Conservation (phyloP, 169 alveolate genomes). For the Cryptosporidium xiaoi region DNA sequence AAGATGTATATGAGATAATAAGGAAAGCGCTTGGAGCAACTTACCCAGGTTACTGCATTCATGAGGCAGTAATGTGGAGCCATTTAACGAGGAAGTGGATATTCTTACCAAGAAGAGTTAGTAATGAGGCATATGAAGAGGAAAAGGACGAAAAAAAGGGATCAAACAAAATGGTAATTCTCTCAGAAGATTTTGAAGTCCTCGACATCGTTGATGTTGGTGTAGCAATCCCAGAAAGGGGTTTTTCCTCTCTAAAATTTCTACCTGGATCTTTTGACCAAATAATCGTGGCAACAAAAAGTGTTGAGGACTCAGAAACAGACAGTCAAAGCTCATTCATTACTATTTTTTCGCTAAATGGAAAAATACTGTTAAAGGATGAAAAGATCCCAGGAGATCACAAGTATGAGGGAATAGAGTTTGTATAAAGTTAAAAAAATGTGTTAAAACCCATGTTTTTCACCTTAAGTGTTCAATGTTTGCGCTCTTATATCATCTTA, state of each 20-base stretch:
- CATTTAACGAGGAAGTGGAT: conserved; percentile 73
- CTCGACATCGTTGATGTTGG: conserved; percentile 53
- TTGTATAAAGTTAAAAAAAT: conserved; percentile 5
- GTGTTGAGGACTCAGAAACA: conserved; percentile 34
- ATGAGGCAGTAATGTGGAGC: conserved; percentile 80
- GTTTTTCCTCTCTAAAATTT: conserved; percentile 76
- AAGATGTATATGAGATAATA: conserved; percentile 41
- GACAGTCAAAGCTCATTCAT: conserved; percentile 32
- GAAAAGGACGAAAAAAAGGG: conserved; percentile 72
- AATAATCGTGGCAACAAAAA: conserved; percentile 64
- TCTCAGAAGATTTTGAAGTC: conserved; percentile 38
- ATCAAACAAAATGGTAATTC: conserved; percentile 46
- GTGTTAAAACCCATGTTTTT: not conserved
- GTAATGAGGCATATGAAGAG: conserved; percentile 75
- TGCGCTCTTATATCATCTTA: not conserved
- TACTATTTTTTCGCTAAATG: conserved; percentile 55
- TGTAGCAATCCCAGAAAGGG: conserved; percentile 59
- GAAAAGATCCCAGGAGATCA: conserved; percentile 47
- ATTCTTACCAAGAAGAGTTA: conserved; percentile 76
- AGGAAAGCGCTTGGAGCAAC: conserved; percentile 73
- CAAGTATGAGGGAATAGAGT: conserved; percentile 68
- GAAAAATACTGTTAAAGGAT: conserved; percentile 29
- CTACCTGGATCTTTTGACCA: conserved; percentile 77
- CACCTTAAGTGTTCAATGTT: not conserved
- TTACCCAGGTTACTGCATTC: conserved; percentile 77